A percentile compares a stretch with the other conserved stretches of the same genome.
These are phyloP conservation scores for Tricladium varicosporioides DNA, from an alignment of 2,329 filamentous ascomycete genomes.

Conservation along the genomic window DNA sequence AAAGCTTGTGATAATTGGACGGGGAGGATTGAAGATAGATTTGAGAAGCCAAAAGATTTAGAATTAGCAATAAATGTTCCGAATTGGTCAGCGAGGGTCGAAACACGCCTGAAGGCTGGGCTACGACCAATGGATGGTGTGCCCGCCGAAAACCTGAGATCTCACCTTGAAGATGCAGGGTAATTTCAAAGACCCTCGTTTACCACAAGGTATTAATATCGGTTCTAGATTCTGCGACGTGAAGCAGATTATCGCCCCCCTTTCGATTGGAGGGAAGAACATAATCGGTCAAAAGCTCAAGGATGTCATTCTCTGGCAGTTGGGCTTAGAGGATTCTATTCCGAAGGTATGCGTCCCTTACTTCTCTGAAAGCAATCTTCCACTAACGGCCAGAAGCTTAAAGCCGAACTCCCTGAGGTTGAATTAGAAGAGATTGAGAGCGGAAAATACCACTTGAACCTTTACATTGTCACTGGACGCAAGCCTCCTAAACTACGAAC, in stretches of 20 bases:
- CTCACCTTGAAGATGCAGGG: constrained; percentile 32
- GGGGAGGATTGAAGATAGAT: constrained; percentile 27
- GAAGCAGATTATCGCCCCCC: constrained; percentile 25
- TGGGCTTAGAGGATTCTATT: constrained; percentile 23
- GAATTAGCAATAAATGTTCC: constrained; percentile 27
- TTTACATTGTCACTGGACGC: constrained; percentile 32
- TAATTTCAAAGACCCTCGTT: constrained; percentile 4
- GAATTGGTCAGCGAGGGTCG: constrained; percentile 29
- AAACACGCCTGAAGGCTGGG: constrained; percentile 24
- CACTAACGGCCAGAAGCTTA: constrained; percentile 19
- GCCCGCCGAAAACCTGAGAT: constrained; percentile 28
- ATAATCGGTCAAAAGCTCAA: constrained; percentile 20
- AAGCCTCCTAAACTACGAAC: constrained; percentile 27
- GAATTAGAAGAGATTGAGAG: constrained; percentile 21
- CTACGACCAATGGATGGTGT: constrained; percentile 29
- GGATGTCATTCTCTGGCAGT: constrained; percentile 22
- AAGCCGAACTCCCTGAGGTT: constrained; percentile 13
- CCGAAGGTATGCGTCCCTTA: constrained; percentile 19
- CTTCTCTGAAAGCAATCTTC: not conserved
- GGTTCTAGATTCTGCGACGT: constrained; percentile 31
- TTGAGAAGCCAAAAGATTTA: constrained; percentile 22
- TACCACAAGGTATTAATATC: constrained; percentile 5
- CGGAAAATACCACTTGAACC: constrained; percentile 27
- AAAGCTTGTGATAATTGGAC: constrained; percentile 25
- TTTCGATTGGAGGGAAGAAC: constrained; percentile 27